Conservation (phyloP, 2,329 filamentous ascomycete species). For the Arthrobotrys sphaeroides region DNA sequence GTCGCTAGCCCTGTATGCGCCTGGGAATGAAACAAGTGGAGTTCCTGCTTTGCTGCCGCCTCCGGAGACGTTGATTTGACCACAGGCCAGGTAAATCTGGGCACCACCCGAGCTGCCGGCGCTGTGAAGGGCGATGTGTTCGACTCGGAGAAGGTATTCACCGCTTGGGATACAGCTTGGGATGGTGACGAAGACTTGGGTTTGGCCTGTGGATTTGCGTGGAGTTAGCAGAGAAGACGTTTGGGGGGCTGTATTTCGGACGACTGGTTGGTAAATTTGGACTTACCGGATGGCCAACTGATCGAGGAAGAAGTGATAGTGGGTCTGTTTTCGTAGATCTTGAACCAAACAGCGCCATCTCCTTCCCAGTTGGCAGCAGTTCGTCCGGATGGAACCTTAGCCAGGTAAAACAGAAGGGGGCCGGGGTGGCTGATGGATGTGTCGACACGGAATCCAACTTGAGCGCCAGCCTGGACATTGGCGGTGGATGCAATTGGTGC, state of each 20-base stretch:
- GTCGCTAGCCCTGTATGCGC: constrained; percentile 59
- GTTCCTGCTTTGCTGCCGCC: constrained; percentile 61
- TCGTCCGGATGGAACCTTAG: constrained; percentile 57
- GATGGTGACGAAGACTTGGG: constrained; percentile 60
- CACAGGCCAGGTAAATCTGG: constrained; percentile 65
- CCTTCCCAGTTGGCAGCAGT: constrained; percentile 60
- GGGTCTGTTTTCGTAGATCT: constrained; percentile 60
- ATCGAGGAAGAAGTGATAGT: constrained; percentile 56
- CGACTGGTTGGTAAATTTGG: no score
- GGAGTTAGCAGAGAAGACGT: neutral
- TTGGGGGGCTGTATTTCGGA: neutral
- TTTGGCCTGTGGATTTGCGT: constrained; percentile 19
- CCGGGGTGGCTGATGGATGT: constrained; percentile 62
- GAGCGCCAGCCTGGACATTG: constrained; percentile 62
- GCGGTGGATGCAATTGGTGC: constrained; percentile 60
- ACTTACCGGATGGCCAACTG: constrained; percentile 53
- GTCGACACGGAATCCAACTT: constrained; percentile 56
- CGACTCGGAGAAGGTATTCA: constrained; percentile 64
- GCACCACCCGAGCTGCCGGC: constrained; percentile 60
- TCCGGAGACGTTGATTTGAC: constrained; percentile 63
- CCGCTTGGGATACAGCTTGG: constrained; percentile 62
- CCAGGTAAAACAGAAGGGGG: constrained; percentile 63
- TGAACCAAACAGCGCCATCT: constrained; percentile 62
- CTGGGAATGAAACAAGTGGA: constrained; percentile 63
- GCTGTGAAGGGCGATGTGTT: constrained; percentile 65